These are phyloP conservation scores for Syncephalastrum racemosum DNA, from an alignment of 371 early-diverging fungal species.

Conservation along the genomic window DNA sequence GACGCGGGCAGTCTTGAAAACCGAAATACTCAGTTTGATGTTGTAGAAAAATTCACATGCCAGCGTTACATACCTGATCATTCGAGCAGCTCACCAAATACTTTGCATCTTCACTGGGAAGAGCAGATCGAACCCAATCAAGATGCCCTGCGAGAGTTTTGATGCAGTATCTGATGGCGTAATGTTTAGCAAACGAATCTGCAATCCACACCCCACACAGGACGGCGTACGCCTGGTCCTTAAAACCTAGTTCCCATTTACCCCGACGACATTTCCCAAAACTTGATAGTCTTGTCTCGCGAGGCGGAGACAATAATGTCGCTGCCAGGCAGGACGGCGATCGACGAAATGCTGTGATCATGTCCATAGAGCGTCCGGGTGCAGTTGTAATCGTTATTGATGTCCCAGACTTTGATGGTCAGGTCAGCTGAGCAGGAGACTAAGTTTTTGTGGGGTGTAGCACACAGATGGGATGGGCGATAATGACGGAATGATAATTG, in stretches of 20 bases:
- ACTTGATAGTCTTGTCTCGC: slow-evolving; percentile 85
- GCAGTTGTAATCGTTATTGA: slow-evolving; percentile 79
- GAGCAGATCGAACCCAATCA: slow-evolving; percentile 84
- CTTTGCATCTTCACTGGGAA: slow-evolving; percentile 67
- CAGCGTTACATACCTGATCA: slow-evolving; percentile 67
- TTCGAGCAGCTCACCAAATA: slow-evolving; percentile 73
- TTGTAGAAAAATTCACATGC: not conserved
- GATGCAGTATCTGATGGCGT: slow-evolving; percentile 64
- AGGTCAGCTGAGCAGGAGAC: slow-evolving; percentile 89
- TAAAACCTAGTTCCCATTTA: slow-evolving; percentile 22
- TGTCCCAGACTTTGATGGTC: slow-evolving; percentile 88
- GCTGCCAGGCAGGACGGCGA: slow-evolving; percentile 66
- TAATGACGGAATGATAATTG: slow-evolving; percentile 1
- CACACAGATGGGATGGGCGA: too few relatives aligned
- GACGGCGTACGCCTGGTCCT: not conserved
- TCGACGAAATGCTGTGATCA: slow-evolving; percentile 85
- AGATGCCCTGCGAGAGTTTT: slow-evolving; percentile 75
- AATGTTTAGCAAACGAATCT: slow-evolving; percentile 2
- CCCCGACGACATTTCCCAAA: slow-evolving; percentile 87
- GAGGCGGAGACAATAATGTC: slow-evolving; percentile 81
- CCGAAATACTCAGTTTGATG: slow-evolving; percentile 67
- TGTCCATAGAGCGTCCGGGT: slow-evolving; percentile 84
- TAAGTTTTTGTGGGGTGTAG: slow-evolving; percentile 13
- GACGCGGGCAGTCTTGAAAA: slow-evolving; percentile 71
- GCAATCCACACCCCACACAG: not conserved